These are phyloP conservation scores for Royoungia palumana DNA, from an alignment of 768 basidiomycete species.

Conservation along the genomic window DNA sequence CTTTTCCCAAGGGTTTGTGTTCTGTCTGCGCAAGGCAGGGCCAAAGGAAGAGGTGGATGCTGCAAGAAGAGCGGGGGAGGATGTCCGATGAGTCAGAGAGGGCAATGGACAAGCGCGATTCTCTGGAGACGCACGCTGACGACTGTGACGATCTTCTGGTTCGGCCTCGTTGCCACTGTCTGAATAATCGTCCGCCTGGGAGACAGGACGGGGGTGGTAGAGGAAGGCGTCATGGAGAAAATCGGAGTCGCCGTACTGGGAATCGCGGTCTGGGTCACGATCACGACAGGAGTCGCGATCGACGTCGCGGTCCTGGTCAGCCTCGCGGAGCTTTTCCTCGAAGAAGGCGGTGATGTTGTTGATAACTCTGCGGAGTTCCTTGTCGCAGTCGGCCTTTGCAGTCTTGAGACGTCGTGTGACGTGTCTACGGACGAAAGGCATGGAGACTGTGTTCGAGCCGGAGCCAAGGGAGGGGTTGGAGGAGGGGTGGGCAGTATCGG, in stretches of 20 bases:
- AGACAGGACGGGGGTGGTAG: slow-evolving; percentile 52
- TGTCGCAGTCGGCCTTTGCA: slow-evolving; percentile 96
- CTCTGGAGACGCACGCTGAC: slow-evolving; percentile 71
- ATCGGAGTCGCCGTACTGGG: slow-evolving; percentile 53
- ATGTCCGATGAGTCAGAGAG: slow-evolving; percentile 51
- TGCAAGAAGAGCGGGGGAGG: slow-evolving; percentile 55
- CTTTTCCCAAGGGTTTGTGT: slow-evolving; percentile 64
- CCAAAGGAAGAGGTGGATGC: slow-evolving; percentile 61
- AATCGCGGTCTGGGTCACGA: slow-evolving; percentile 55
- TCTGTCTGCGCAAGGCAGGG: slow-evolving; percentile 67
- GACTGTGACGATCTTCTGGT: slow-evolving; percentile 54
- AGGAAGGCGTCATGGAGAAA: slow-evolving; percentile 59
- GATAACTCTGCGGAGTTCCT: slow-evolving; percentile 90
- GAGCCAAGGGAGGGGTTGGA: slow-evolving; percentile 36
- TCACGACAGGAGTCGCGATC: slow-evolving; percentile 55
- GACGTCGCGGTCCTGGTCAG: slow-evolving; percentile 58
- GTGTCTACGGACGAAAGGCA: slow-evolving; percentile 91
- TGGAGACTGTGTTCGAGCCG: slow-evolving; percentile 75
- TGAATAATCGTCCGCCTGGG: slow-evolving; percentile 70
- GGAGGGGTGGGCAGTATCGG: slow-evolving; percentile 44
- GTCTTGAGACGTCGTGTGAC: slow-evolving; percentile 89
- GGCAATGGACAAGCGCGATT: slow-evolving; percentile 36
- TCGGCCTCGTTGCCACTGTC: slow-evolving; percentile 86
- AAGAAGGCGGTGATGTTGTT: slow-evolving; percentile 93
- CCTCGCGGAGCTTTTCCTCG: slow-evolving; percentile 83